A percentile compares a stretch with the other conserved stretches of the same genome.
These are phyloP conservation scores for Asclepias syriaca DNA, from an alignment of 257 asterid genomes.

Conservation along the genomic window DNA sequence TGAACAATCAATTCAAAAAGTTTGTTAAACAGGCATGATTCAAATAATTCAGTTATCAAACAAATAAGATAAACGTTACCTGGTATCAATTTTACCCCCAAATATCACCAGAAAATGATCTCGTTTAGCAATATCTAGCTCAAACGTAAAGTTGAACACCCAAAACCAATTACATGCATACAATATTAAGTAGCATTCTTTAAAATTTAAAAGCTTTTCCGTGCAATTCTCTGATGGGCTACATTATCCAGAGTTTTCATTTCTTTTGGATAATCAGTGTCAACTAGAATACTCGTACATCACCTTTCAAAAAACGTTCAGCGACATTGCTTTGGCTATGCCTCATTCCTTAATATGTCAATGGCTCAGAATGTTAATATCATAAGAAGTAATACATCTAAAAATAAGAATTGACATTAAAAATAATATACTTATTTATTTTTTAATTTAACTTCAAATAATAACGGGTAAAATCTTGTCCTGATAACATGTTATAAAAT, in stretches of 20 bases:
- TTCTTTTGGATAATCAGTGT: not conserved
- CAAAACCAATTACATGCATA: not conserved
- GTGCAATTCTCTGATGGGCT: not conserved
- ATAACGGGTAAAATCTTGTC: too few species aligned
- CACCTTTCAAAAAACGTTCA: not conserved
- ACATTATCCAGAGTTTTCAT: not conserved
- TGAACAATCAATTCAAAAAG: too few species aligned
- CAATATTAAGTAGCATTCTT: not conserved
- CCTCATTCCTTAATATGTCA: not conserved
- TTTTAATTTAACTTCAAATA: too few species aligned
- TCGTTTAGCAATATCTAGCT: conserved; percentile 80
- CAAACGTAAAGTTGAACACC: conserved; percentile 42
- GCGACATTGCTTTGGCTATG: not conserved
- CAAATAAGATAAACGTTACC: too few species aligned
- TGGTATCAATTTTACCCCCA: too few species aligned
- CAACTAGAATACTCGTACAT: not conserved
- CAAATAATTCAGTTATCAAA: too few species aligned
- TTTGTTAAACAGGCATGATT: too few species aligned
- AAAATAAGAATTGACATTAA: too few species aligned
- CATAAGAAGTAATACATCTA: not conserved
- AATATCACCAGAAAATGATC: conserved; percentile 89
- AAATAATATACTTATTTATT: too few species aligned
- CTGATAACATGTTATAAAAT: too few species aligned
- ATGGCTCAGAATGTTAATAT: not conserved
- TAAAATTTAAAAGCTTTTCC: not conserved